These are phyloP conservation scores for Thecaphora thlaspeos DNA, from an alignment of 1,284 basidiomycete genomes.

Conservation along the genomic window DNA sequence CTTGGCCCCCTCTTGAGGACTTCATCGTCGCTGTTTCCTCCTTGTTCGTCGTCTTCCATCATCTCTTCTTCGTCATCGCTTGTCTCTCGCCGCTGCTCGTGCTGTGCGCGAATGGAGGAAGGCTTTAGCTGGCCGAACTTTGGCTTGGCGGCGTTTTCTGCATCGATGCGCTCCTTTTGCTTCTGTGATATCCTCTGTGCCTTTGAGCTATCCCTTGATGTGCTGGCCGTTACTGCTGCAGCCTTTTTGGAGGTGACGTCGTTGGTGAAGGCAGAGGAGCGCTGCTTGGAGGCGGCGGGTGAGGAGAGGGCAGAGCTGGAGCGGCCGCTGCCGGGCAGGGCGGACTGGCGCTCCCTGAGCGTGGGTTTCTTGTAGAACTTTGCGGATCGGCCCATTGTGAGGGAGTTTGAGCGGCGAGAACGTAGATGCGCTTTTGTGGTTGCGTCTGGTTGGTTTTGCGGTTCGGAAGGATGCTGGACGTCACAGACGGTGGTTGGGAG, in stretches of 20 bases:
- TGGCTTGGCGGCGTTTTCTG: not conserved
- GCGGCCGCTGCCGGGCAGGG: constrained; percentile 3
- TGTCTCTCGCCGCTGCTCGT: not conserved
- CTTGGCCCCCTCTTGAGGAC: constrained; percentile 29
- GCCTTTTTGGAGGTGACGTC: constrained; percentile 15
- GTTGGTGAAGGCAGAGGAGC: constrained; percentile 18
- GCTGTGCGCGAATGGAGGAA: too few species aligned
- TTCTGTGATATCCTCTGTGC: not conserved
- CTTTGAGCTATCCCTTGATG: not conserved
- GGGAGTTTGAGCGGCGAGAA: too few species aligned
- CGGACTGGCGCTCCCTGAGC: constrained; percentile 34
- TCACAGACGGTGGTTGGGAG: too few species aligned
- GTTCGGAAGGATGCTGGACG: too few species aligned
- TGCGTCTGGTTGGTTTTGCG: too few species aligned
- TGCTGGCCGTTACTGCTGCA: not conserved
- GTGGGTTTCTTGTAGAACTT: constrained; percentile 43
- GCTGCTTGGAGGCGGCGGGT: constrained; percentile 6
- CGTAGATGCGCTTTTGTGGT: too few species aligned
- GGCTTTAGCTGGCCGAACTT: too few species aligned
- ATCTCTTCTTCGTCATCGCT: constrained; percentile 8
- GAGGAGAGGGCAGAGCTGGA: not conserved
- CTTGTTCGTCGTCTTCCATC: constrained; percentile 6
- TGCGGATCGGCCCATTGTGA: constrained; percentile 38
- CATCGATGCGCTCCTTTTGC: not conserved
- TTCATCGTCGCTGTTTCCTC: too few species aligned